Conservation (phyloP, 441 rosid genomes). For the Macaranga tanarius region DNA sequence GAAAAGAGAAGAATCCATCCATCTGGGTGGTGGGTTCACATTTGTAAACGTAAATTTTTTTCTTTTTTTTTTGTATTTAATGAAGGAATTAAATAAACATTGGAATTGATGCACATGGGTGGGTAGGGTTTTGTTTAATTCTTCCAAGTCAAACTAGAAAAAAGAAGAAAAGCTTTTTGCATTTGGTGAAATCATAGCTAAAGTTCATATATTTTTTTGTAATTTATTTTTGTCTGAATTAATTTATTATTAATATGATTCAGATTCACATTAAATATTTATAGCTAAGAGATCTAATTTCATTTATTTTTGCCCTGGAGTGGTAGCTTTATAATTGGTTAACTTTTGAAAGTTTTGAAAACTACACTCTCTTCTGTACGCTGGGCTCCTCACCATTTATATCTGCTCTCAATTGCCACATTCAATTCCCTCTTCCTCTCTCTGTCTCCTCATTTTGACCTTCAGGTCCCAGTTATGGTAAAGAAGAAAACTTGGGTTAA, state of each 20-base stretch:
- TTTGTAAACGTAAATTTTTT: conserved; percentile 10
- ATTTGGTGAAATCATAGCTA: conserved; percentile 8
- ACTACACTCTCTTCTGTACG: conserved; percentile 21
- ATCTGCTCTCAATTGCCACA: conserved; percentile 21
- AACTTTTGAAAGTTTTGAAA: conserved; percentile 22
- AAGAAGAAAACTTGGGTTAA: background rate
- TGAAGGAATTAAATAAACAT: conserved; percentile 25
- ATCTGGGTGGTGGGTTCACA: background rate
- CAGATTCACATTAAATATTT: conserved; percentile 8
- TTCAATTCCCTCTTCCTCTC: conserved; percentile 22
- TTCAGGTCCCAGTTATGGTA: conserved; percentile 21
- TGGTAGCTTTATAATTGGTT: conserved; percentile 32
- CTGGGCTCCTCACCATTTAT: conserved; percentile 25
- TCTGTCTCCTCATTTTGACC: conserved; percentile 26
- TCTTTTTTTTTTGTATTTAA: conserved; percentile 4
- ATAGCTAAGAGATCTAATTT: conserved; percentile 20
- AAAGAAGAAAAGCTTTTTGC: conserved; percentile 4
- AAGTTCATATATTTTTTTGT: background rate
- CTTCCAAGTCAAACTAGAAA: conserved; percentile 38
- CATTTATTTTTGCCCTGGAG: conserved; percentile 31
- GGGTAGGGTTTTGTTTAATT: background rate
- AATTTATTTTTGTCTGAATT: background rate
- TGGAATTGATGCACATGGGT: conserved; percentile 26
- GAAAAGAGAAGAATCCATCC: background rate
- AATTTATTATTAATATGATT: background rate